phyloP scores from a whole-genome alignment of 2,329 filamentous ascomycete species.

The Ascochyta koolunga region DNA sequence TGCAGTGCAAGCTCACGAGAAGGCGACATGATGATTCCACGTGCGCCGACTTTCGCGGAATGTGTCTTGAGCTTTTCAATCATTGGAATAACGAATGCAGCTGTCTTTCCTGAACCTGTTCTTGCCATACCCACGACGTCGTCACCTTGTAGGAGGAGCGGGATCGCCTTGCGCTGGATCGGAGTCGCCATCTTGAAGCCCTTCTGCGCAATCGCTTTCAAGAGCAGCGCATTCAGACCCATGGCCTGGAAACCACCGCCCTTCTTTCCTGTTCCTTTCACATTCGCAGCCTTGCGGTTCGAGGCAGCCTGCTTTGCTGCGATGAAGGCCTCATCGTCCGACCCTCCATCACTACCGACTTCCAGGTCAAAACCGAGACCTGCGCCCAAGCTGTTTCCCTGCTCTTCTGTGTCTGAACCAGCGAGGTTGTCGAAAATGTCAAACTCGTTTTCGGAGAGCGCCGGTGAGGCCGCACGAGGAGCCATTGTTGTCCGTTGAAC shows the following conservation, averaged over 20 bases:
- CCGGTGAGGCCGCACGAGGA: conserved; percentile 76
- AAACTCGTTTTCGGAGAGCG: conserved; percentile 85
- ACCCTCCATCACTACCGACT: conserved; percentile 61
- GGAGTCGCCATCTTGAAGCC: conserved; percentile 96
- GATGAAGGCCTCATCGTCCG: conserved; percentile 85
- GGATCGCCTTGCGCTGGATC: conserved; percentile 96
- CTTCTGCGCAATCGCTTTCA: conserved; percentile 91
- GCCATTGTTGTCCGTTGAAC: conserved; percentile 61
- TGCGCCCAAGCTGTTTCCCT: conserved; percentile 46
- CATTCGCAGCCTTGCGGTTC: conserved; percentile 81
- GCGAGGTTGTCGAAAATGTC: conserved; percentile 86
- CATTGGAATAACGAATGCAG: conserved; percentile 98
- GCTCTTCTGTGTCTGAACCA: conserved; percentile 60
- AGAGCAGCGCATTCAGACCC: conserved; percentile 80
- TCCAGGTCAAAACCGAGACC: conserved; percentile 45
- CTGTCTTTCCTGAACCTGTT: conserved; percentile 98
- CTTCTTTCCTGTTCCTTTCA: conserved; percentile 88
- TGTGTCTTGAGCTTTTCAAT: conserved; percentile 91
- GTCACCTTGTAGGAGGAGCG: conserved; percentile 83
- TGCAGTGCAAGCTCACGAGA: conserved; percentile 94
- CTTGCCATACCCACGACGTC: conserved; percentile 99
- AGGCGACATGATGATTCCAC: conserved; percentile 87
- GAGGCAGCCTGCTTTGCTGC: conserved; percentile 83
- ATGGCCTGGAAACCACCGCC: conserved; percentile 96
- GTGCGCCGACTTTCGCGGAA: conserved; percentile 81